Evolutionary conservation across 495 filamentous ascomycete species (phyloP).

Genomic region (Trypethelium eluteriae): DNA sequence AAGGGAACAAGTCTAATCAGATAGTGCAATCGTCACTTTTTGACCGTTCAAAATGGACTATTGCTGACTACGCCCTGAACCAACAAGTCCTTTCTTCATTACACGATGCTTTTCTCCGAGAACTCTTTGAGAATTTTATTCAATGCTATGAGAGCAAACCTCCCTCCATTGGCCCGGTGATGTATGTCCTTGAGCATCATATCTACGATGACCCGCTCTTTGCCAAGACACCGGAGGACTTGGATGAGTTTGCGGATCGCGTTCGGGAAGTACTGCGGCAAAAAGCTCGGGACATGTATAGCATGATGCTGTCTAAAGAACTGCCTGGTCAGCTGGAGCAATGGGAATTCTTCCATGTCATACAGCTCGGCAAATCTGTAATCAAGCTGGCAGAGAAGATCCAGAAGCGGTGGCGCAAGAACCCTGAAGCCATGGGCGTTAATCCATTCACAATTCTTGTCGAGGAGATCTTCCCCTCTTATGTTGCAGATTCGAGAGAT

Average conservation of each 20-base stretch:
- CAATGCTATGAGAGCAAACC: constrained; percentile 84
- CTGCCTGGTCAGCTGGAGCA: constrained; percentile 66
- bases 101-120: constrained; percentile 75
- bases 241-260: constrained; percentile 58
- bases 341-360: constrained; percentile 81
- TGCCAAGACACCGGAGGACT: constrained; percentile 57
- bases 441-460: constrained; percentile 76
- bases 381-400: constrained; percentile 75
- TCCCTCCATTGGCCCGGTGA: constrained; percentile 65
- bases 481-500: constrained; percentile 77
- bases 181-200: constrained; percentile 77
- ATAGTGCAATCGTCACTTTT: constrained; percentile 41
- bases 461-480: constrained; percentile 75
- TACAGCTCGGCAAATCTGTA: constrained; percentile 77
- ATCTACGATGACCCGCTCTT: constrained; percentile 73
- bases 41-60: constrained; percentile 66
- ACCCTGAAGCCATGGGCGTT: constrained; percentile 83
- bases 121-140: constrained; percentile 78
- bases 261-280: constrained; percentile 64
- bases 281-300: constrained; percentile 67
- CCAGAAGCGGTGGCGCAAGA: constrained; percentile 83
- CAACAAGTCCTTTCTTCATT: constrained; percentile 65
- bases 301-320: constrained; percentile 59
- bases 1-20: constrained; percentile 44
- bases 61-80: constrained; percentile 67